Evolutionary conservation across 805 yeast genomes (phyloP).

Genomic region (Millerago galiae): DNA sequence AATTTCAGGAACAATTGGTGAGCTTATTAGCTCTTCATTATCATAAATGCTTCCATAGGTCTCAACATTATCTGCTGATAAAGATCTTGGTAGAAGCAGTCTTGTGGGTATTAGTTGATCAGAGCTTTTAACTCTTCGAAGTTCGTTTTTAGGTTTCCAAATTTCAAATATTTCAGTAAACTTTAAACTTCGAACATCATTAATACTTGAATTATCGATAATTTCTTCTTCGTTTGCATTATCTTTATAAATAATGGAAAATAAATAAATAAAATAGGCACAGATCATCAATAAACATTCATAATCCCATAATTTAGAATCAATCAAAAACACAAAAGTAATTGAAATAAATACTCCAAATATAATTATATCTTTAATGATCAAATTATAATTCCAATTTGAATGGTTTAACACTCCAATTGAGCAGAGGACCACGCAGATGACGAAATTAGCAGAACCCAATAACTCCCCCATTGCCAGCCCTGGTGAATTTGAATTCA

Average conservation of each 20-base stretch:
- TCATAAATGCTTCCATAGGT: background rate
- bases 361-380: constrained; percentile 55
- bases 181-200: constrained; percentile 2
- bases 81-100: background rate
- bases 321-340: constrained; percentile 45
- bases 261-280: constrained; percentile 54
- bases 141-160: background rate
- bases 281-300: constrained; percentile 54
- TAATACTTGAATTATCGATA: background rate
- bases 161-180: background rate
- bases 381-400: constrained; percentile 13
- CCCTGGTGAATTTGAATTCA: constrained; percentile 62
- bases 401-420: constrained; percentile 67
- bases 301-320: constrained; percentile 45
- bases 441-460: constrained; percentile 83
- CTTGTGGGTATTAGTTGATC: background rate
- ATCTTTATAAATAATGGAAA: background rate
- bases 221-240: background rate
- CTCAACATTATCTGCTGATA: background rate
- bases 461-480: constrained; percentile 86
- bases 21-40: background rate
- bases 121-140: constrained; percentile 1
- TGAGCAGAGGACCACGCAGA: constrained; percentile 73
- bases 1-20: background rate
- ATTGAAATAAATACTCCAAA: constrained; percentile 46